A percentile compares a stretch with the other conserved stretches of the same genome.
These are phyloP conservation scores for Microascus cirrosus DNA, from an alignment of 2,329 filamentous ascomycete genomes.

Conservation along the genomic window DNA sequence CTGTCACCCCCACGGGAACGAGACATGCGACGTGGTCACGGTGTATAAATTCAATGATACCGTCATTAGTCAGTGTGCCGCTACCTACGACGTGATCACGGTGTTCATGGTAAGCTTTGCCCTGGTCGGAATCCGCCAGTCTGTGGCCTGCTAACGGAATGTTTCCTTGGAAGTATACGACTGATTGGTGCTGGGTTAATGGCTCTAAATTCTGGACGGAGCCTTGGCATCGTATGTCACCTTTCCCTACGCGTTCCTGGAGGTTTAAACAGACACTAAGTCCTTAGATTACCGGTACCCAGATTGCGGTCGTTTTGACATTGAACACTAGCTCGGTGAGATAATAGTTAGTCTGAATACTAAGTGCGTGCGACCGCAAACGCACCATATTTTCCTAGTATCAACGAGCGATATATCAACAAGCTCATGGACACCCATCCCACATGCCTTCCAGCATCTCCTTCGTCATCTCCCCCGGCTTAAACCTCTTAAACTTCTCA, in stretches of 20 bases:
- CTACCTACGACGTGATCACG: background rate
- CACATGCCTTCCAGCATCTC: constrained; percentile 15
- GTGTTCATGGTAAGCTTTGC: background rate
- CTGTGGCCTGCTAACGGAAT: background rate
- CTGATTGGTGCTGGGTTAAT: background rate
- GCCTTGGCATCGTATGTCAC: background rate
- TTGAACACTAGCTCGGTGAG: too few species aligned
- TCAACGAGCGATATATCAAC: background rate
- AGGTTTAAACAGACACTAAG: background rate
- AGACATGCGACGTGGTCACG: background rate
- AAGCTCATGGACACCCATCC: background rate
- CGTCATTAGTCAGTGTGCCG: background rate
- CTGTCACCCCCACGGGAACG: background rate
- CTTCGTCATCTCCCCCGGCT: constrained; percentile 56
- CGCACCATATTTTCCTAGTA: background rate
- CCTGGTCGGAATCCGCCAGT: too few species aligned
- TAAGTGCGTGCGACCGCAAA: background rate
- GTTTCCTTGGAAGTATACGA: background rate
- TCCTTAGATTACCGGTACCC: too few species aligned
- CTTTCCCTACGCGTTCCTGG: background rate
- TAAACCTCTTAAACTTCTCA: constrained; percentile 95
- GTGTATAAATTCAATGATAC: constrained; percentile 2
- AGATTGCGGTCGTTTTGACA: too few species aligned
- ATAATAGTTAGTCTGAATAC: too few species aligned
- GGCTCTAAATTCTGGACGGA: background rate